phyloP scores from a whole-genome alignment of 2,329 filamentous ascomycete species.

The Penicillium sp. region DNA sequence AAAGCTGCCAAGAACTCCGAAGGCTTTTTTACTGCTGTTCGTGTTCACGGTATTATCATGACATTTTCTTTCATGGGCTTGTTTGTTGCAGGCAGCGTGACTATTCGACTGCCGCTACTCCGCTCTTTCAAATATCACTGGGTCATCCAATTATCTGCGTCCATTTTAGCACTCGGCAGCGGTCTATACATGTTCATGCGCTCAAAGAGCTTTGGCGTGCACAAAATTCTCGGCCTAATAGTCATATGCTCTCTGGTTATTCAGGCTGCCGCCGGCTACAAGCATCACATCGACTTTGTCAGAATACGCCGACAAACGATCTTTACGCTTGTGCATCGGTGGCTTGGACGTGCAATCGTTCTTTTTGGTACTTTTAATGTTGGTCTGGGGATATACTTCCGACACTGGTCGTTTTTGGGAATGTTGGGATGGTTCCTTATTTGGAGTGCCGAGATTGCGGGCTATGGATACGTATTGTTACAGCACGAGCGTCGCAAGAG shows the following conservation, averaged over 20 bases:
- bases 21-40: slow-evolving; percentile 7
- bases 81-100: slow-evolving; percentile 12
- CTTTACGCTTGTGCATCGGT: slow-evolving; percentile 13
- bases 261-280: slow-evolving; percentile 16
- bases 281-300: slow-evolving; percentile 16
- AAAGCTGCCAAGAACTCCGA: background rate
- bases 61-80: slow-evolving; percentile 15
- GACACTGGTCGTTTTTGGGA: slow-evolving; percentile 9
- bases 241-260: slow-evolving; percentile 9
- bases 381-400: slow-evolving; percentile 15
- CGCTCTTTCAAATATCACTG: slow-evolving; percentile 16
- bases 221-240: slow-evolving; percentile 15
- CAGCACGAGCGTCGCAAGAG: slow-evolving; percentile 10
- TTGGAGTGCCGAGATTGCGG: slow-evolving; percentile 9
- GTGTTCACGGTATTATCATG: slow-evolving; percentile 16
- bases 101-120: slow-evolving; percentile 12
- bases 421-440: slow-evolving; percentile 13
- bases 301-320: slow-evolving; percentile 12
- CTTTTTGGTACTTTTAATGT: slow-evolving; percentile 15
- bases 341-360: slow-evolving; percentile 14
- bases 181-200: slow-evolving; percentile 15
- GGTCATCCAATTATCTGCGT: slow-evolving; percentile 15
- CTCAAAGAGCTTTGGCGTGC: slow-evolving; percentile 8
- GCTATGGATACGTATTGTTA: slow-evolving; percentile 11
- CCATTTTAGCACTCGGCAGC: slow-evolving; percentile 14